Evolutionary conservation across 83 land plant species (phyloP), one percentile per base, ranked within the genome.

Genomic region (Thuja plicata): DNA sequence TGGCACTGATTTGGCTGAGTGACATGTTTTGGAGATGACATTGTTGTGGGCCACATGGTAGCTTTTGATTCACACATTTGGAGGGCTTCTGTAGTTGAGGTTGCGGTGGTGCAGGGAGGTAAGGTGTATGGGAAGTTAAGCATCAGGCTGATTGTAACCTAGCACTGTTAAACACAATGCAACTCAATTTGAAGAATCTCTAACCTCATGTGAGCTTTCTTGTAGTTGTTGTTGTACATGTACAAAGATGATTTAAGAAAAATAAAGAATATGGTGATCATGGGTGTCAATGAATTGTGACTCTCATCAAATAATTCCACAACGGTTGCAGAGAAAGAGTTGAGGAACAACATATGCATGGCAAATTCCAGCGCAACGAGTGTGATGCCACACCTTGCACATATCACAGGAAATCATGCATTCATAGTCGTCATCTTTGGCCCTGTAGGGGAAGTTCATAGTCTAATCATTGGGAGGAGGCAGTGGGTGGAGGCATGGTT

Each of bases 331-430:
- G 21, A 98, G 93, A 80, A 95, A 98, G 34, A 95, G 93, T 35
- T 71, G 88, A 3, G 98, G 97, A 34, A 95, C 89, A 43, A 94
- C 95, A 84, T 97, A 95, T 40, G 76, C 57, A 89, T 94, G 92
- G 12, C 95, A 90, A n/a, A 98, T 92, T 41, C 91, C 70, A 17
- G 91, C 96, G 82, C 98, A 98, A 55, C 96, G 85, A 1, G 94
- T 93, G 86, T 98, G 99, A 89, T 96, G 98, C 99, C 96, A 95
- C n/a, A 94, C 94, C 85, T 95, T 97, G 84, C 99, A 98, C 5
- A 96, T 89, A 86, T 98, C 97, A 87, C 98, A 98, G 24, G 90
- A 89, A 8, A 98, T 88, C 99, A 95, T 92, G 79, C 93, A 46
- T 86, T 98, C 99, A 1, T 98, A 98, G 87, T 98, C 98, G 76